Evolutionary conservation across 805 yeast species (phyloP).

Genomic region (Monosporozyma aerobia): DNA sequence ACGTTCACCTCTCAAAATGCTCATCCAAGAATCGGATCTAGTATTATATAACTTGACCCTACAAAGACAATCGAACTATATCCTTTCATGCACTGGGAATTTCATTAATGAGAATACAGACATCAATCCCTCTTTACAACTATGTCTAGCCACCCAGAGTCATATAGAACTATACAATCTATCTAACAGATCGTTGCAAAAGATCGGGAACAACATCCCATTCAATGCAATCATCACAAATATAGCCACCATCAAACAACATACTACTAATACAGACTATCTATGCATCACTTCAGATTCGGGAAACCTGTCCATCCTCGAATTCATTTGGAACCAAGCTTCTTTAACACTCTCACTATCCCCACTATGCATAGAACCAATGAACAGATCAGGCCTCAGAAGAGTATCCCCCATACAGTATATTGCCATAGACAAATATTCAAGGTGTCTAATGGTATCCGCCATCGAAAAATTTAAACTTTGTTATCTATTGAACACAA

Average conservation of each 20-base stretch:
- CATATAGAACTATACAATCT: constrained; percentile 33
- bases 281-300: constrained; percentile 71
- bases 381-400: constrained; percentile 64
- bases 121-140: constrained; percentile 10
- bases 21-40: constrained; percentile 12
- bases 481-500: constrained; percentile 54
- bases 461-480: constrained; percentile 69
- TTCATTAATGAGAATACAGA: constrained; percentile 38
- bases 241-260: constrained; percentile 33
- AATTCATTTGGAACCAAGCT: constrained; percentile 17
- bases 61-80: constrained; percentile 46
- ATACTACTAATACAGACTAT: constrained; percentile 37
- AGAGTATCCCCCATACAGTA: constrained; percentile 69
- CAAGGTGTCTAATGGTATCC: constrained; percentile 58
- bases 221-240: constrained; percentile 51
- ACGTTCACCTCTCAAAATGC: constrained; percentile 6
- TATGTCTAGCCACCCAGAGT: constrained; percentile 27
- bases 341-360: constrained; percentile 31
- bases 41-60: constrained; percentile 60
- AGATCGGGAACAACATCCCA: constrained; percentile 33
- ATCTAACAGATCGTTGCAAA: constrained; percentile 45
- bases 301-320: constrained; percentile 49
- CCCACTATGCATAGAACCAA: constrained; percentile 46
- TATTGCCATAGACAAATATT: constrained; percentile 58
- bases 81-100: constrained; percentile 54